Base-by-base conservation (phyloP, 2,329 filamentous ascomycete species). In the Leptographium radiaticola region DNA sequence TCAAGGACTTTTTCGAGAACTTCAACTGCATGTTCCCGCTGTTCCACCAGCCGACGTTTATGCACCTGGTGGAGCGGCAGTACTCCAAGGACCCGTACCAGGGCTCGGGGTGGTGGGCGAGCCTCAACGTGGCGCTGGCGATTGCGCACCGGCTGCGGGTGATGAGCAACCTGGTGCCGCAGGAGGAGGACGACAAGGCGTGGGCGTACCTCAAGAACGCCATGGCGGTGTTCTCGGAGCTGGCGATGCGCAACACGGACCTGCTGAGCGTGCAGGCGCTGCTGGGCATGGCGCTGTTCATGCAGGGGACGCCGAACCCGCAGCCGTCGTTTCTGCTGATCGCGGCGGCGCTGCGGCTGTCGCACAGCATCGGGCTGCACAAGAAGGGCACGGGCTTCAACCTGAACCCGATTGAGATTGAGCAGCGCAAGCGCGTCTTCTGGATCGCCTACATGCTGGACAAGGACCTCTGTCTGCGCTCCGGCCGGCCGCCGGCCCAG, bases 21-120 rank as follows among this genome's bases (percentile, higher is more conserved):
- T 97, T 98, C 76, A 98, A 98, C 72, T 93, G 89, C 80, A 91
- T 97, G 80, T 95, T 97, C 65, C 93, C 93, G 7, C 75, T 98
- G 5, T 98, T 95, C 64, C 93, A 98, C 67, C 90, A 96, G 67
- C 90, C 91, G 1, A 97, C 93, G 0, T 98, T 98, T 65, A 97
- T 97, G 89, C 90, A 96, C 65, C 75, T 97, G 6, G 89, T 96
- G 36, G 89, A 97, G 64, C 83, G 86, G 61, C 91, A 97, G 66
- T 98, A 97, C 68, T 94, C 89, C 0, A 74, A 83, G 50, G 87
- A 97, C 60, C 91, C 91, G 0, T 97, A 96, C 60, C 84, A 95
- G 65, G 90, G 91, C 33, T 94, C 89, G 7, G 93, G 93, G 4
- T 98, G 93, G 93, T 98, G 93, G 91, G 93, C 93, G 6, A 95